Percentiles rank a stretch among this genome's conserved stretches.
phyloP scores from a whole-genome alignment of 1,284 basidiomycete genomes.

The Trichosporon inkin region DNA sequence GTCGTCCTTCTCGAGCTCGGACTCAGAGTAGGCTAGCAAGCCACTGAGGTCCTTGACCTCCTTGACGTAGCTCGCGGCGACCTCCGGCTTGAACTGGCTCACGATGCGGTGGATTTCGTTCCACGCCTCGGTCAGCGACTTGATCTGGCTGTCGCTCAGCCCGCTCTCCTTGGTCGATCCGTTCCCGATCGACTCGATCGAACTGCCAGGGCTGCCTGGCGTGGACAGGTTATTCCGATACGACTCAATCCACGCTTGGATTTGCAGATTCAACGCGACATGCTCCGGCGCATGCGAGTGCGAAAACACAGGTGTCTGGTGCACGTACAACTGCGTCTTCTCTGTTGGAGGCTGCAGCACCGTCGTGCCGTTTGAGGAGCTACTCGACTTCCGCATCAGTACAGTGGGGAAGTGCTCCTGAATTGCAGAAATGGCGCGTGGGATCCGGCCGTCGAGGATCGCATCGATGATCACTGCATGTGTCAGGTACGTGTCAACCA shows the following conservation, averaged over 20 bases:
- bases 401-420: slow-evolving; percentile 40
- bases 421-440: slow-evolving; percentile 35
- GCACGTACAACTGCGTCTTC: slow-evolving; percentile 2
- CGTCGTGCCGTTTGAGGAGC: neutral
- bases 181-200: neutral
- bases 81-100: slow-evolving; percentile 36
- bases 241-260: slow-evolving; percentile 45
- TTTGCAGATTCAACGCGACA: slow-evolving; percentile 45
- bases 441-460: slow-evolving; percentile 42
- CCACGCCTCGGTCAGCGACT: slow-evolving; percentile 35
- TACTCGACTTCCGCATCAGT: slow-evolving; percentile 5
- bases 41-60: slow-evolving; percentile 49
- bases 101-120: slow-evolving; percentile 7
- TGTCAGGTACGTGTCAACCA: neutral
- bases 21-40: slow-evolving; percentile 47
- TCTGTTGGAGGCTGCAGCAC: neutral
- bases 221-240: slow-evolving; percentile 31
- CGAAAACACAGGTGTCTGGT: slow-evolving; percentile 32
- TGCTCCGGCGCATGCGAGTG: slow-evolving; percentile 34
- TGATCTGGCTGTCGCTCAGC: slow-evolving; percentile 26
- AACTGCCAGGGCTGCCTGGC: slow-evolving; percentile 26
- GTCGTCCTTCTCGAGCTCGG: slow-evolving; percentile 28
- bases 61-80: slow-evolving; percentile 40
- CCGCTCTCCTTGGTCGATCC: slow-evolving; percentile 4
- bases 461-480: slow-evolving; percentile 38